Evolutionary conservation across 2,329 filamentous ascomycete genomes (phyloP), one percentile per base, ranked within the genome.

Genomic region (Diplodia seriata): DNA sequence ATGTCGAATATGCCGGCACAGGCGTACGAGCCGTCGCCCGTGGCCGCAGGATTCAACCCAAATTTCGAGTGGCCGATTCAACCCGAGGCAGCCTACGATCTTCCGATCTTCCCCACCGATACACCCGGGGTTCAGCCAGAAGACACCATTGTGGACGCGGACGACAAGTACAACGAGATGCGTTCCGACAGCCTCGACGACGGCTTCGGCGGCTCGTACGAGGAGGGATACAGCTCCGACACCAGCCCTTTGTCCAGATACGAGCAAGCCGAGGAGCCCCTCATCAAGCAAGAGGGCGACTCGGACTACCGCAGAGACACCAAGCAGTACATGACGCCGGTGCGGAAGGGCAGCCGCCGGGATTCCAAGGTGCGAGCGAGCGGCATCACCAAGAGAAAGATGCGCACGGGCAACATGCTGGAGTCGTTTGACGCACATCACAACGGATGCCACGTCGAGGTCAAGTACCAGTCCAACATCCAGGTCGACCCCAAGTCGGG

Each of bases 251-350:
- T 11, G 67, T 67, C 31, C 59, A 70, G 47, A 64, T 73, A 12
- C 71, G 74, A 47, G 72, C 73, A 40, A 71, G 26, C 23, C 33
- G 66, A 23, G 56, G 68, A 31, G 63, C 47, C 4, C 63, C 70
- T 29, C 71, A 70, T 40, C 72, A 73, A 14, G 74, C 73, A 29
- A 70, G 75, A 63, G 72, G 73, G 18, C 71, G 73, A 68, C 31
- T 70, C 40, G 4, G 54, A 65, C 50, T 64, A 73, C 69, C 68
- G 67, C 47, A 36, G 59, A 38, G 73, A 74, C 50, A 47, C 49
- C n/a, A 69, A 70, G 20, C 49, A 69, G n/a, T 76, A 15, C 66
- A 69, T 9, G 71, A 64, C 23, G 71, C 73, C 11, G 29, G 31
- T 49, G 38, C 33, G 66, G 47, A 67, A 62, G 36, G 51, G 61